A percentile compares a stretch with the other conserved stretches of the same genome.
Evolutionary conservation across 495 filamentous ascomycete genomes (phyloP).

Genomic region (Ascodesmis nigricans): DNA sequence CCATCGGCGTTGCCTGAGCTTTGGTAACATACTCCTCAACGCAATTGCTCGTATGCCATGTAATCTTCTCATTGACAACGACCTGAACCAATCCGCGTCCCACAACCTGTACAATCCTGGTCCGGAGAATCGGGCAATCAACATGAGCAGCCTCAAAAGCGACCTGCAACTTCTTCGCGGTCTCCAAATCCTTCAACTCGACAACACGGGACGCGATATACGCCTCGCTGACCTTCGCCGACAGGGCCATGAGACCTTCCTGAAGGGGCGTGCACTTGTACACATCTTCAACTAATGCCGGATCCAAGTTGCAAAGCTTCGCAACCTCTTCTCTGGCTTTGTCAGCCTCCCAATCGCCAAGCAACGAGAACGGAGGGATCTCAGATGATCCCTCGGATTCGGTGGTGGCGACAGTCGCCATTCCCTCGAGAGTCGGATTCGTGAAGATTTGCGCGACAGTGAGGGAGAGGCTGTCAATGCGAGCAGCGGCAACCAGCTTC

Average conservation of each 20-base stretch:
- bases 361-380: too few relatives aligned
- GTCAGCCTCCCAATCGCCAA: too few relatives aligned
- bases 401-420: too few relatives aligned
- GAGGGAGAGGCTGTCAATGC: conserved; percentile 10
- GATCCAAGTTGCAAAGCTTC: conserved; percentile 12
- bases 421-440: too few relatives aligned
- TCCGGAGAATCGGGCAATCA: conserved; percentile 34
- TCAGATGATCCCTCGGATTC: too few relatives aligned
- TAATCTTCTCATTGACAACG: too few relatives aligned
- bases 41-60: too few relatives aligned
- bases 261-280: conserved; percentile 54
- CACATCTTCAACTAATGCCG: conserved; percentile 31
- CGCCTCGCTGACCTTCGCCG: conserved; percentile 32
- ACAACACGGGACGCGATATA: conserved; percentile 35
- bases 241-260: conserved; percentile 43
- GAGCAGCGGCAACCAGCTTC: conserved; percentile 41
- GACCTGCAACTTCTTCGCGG: conserved; percentile 28
- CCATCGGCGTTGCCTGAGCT: too few relatives aligned
- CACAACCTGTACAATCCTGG: conserved; percentile 38
- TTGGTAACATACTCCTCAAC: too few relatives aligned
- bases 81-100: too few relatives aligned
- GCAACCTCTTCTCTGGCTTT: conserved; percentile 12
- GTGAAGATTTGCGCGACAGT: conserved; percentile 5
- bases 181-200: conserved; percentile 20
- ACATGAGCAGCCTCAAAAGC: conserved; percentile 25